Evolutionary conservation across 768 basidiomycete species (phyloP).

Genomic region (Xerocomellus amylosporus): DNA sequence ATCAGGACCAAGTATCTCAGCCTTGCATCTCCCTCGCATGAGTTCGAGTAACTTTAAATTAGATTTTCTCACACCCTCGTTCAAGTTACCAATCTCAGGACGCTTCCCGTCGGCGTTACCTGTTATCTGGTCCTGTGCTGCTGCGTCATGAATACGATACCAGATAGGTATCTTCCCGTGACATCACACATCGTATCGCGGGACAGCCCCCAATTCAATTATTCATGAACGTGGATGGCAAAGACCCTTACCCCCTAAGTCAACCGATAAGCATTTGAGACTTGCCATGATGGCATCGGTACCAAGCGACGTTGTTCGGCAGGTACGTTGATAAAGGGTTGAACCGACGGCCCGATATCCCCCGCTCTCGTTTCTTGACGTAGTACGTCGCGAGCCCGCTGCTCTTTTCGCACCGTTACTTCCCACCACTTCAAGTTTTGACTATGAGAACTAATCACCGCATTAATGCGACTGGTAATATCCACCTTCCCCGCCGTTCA

Average conservation of each 20-base stretch:
- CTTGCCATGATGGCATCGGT: background rate
- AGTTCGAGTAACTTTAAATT: background rate
- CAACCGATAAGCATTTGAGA: background rate
- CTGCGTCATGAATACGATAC: background rate
- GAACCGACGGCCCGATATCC: background rate
- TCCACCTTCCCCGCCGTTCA: background rate
- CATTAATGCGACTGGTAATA: background rate
- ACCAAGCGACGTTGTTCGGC: background rate
- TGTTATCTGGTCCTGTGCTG: background rate
- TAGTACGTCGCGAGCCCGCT: background rate
- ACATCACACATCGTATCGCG: slow-evolving; percentile 4
- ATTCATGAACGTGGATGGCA: background rate
- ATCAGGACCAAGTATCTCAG: slow-evolving; percentile 1
- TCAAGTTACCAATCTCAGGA: slow-evolving; percentile 15
- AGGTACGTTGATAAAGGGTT: background rate
- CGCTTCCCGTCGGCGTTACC: background rate
- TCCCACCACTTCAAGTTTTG: slow-evolving; percentile 19
- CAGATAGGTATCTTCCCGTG: background rate
- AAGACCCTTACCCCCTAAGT: background rate
- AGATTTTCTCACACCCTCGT: slow-evolving; percentile 21
- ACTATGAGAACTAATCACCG: slow-evolving; percentile 21
- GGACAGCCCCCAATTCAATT: slow-evolving; percentile 1
- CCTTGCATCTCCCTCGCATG: background rate
- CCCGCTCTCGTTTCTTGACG: background rate
- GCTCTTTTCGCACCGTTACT: slow-evolving; percentile 4